Evolutionary conservation across 106 monocot genomes (phyloP).

Genomic region (Iris macrosiphon): DNA sequence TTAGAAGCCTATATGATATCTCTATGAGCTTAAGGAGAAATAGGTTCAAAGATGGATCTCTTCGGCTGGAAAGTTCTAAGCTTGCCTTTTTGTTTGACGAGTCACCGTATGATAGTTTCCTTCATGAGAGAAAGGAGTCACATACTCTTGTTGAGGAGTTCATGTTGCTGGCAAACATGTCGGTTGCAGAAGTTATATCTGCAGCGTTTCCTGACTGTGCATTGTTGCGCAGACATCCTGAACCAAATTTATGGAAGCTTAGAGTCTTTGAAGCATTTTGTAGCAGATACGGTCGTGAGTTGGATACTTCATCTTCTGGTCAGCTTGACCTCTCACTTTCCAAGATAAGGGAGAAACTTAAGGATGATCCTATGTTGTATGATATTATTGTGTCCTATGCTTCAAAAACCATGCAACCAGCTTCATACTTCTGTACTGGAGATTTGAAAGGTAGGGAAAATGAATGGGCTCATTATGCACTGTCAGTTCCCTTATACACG

Average conservation of each 20-base stretch:
- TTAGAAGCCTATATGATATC: conserved; percentile 50
- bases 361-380: conserved; percentile 72
- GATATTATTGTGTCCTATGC: conserved; percentile 72
- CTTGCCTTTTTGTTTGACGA: conserved; percentile 76
- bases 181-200: conserved; percentile 76
- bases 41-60: conserved; percentile 77
- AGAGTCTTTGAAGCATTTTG: conserved; percentile 87
- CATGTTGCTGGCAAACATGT: conserved; percentile 78
- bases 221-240: conserved; percentile 81
- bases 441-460: conserved; percentile 49
- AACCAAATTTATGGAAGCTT: conserved; percentile 72
- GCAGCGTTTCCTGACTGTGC: conserved; percentile 72
- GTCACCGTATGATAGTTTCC: conserved; percentile 49
- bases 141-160: conserved; percentile 80
- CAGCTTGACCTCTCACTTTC: conserved; percentile 67
- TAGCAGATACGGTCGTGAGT: conserved; percentile 63
- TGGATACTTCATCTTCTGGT: conserved; percentile 77
- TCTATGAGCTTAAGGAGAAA: conserved; percentile 57
- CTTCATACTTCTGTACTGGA: conserved; percentile 73
- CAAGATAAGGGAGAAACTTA: conserved; percentile 61
- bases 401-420: conserved; percentile 85
- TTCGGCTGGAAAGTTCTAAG: conserved; percentile 61
- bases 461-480: conserved; percentile 88
- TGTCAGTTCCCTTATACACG: conserved; percentile 75
- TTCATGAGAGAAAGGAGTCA: conserved; percentile 50